Base-by-base conservation (phyloP, 208 protist species). In the Trypanosoma melophagium region DNA sequence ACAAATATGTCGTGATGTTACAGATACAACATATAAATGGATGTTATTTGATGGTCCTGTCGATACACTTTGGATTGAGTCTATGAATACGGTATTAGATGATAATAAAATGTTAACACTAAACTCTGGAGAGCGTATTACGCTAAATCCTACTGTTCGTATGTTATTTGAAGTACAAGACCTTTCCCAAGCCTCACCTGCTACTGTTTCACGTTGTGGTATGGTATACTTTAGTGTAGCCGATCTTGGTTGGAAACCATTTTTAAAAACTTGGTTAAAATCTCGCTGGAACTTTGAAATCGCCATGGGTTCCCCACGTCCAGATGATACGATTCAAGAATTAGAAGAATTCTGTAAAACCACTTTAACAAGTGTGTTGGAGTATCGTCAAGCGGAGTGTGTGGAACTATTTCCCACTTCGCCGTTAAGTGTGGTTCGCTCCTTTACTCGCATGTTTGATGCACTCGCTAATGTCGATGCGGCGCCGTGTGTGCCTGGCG, bases 121-220 rank as follows among this genome's bases (percentile, higher is more conserved):
- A 17, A 98, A 98, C 86, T 99, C 97, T 44, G 94, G 96, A 24
- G 97, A 99, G 78, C 92, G 98, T 69, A 99, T 99, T 72, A 86
- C 95, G 44, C 83, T 99, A 71, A 97, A 98, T 65, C 79, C 86
- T 41, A 89, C 96, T 19, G 95, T 99, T 57, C 87, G 86, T 16
- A 97, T 99, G 71, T 77, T 99, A n/a, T 99, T 99, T 75, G 98
- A 99, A 86, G 98, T 99, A 17, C 89, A 98, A 74, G 97, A 99
- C 71, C 89, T 99, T 5, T 87, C 86, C 31, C 90, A 98, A 55
- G 98, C 98, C 31, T 99, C 98, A 24, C 98, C 98, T 13, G 98
- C 98, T 28, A 99, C 98, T 19, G 98, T 99, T 31, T 99, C 97
- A 14, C 95, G 98, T 44, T 98, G 96, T 70, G 98, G 98, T 65